Base-by-base conservation (phyloP, 2,329 filamentous ascomycete species). In the Corniculantispora saksenae region DNA sequence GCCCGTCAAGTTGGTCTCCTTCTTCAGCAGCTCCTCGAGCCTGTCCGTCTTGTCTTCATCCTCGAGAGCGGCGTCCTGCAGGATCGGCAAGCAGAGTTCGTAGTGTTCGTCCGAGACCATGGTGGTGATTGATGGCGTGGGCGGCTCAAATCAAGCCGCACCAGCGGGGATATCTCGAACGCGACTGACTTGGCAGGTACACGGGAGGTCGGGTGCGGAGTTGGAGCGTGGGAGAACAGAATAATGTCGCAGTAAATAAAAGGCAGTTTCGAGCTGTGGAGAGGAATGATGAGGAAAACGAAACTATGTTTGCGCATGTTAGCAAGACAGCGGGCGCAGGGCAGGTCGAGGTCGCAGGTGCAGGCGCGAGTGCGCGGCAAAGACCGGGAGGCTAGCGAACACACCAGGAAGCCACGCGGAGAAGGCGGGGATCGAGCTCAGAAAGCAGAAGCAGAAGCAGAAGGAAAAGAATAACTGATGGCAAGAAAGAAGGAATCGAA, bases 31-130 rank as follows among this genome's bases (percentile, higher is more conserved):
- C 70, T 93, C 91, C 80, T 97, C 94, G 61, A 97, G 84, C 79
- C 87, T 91, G 79, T 98, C 94, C 57, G 92, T 94, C 83, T 95
- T 97, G 74, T 97, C 94, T 79, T 99, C 95, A 69, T 98, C 95
- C 72, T 97, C 92, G 67, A 97, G 84, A 63, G 85, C 83, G 66
- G 88, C 81, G 79, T 97, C 90, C 81, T 95, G 89, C 69, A 99
- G 86, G 74, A 97, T 87, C 61, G 93, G 92, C 76, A 96, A 87
- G 78, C 93, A 97, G 73, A 95, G 86, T 72, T 97, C 93, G 82
- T 96, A 97, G 64, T 94, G 89, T 72, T 94, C 89, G 83, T 98
- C 94, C 72, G 94, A 92, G 68, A 97, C 89, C 94, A 98, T 97
- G 75, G 68, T 85, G 48, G 45, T 38, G 27, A n/a, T 15, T 3